A percentile compares a stretch with the other conserved stretches of the same genome.
These are phyloP conservation scores for Skeletonema costatum DNA, from an alignment of 108 stramenopile genomes.

Conservation along the genomic window DNA sequence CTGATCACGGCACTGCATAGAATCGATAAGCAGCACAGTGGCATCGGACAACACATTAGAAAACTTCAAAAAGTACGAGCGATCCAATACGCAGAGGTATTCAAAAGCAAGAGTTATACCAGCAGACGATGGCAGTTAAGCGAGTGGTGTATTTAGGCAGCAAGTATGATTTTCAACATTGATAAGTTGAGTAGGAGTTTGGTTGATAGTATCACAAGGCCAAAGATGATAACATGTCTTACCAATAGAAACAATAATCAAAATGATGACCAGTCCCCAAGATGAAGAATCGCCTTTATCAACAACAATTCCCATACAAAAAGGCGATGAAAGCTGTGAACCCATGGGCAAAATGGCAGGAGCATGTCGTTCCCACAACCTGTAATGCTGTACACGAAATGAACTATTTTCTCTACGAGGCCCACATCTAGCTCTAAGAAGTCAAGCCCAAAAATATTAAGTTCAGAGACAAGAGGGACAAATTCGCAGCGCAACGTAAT, in stretches of 20 bases:
- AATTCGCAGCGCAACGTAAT: neutral
- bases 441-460: neutral
- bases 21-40: neutral
- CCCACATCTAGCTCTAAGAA: neutral
- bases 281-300: neutral
- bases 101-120: neutral
- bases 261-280: neutral
- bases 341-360: slow-evolving; percentile 70
- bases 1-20: neutral
- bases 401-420: slow-evolving; percentile 5
- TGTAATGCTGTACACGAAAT: slow-evolving; percentile 69
- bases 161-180: neutral
- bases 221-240: neutral
- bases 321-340: slow-evolving; percentile 42
- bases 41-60: neutral
- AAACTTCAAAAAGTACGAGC: neutral
- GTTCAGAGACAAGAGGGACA: neutral
- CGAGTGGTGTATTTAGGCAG: neutral
- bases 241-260: neutral
- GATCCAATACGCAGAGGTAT: neutral
- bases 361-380: slow-evolving; percentile 48
- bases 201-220: neutral
- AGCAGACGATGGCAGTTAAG: neutral
- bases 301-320: neutral
- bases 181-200: neutral